phyloP scores from a whole-genome alignment of 1,284 basidiomycete species.

The Hortiboletus rubellus region DNA sequence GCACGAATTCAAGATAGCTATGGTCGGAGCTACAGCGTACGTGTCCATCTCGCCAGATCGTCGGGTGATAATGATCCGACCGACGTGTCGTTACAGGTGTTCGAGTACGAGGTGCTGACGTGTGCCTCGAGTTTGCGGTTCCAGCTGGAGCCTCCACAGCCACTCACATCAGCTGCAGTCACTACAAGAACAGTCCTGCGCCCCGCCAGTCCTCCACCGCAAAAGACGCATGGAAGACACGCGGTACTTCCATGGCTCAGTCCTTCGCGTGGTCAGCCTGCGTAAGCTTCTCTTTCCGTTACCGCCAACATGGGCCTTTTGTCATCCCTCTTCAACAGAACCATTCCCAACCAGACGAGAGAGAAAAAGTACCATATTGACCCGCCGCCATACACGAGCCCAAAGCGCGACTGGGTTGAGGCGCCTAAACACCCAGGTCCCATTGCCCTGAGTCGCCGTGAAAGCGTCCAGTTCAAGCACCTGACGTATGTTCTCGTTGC shows the following conservation, averaged over 20 bases:
- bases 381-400: conserved; percentile 23
- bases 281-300: conserved; percentile 12
- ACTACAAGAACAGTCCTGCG: not conserved
- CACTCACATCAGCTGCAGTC: not conserved
- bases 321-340: conserved; percentile 7
- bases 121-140: conserved; percentile 26
- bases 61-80: not conserved
- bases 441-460: conserved; percentile 10
- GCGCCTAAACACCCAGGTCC: conserved; percentile 13
- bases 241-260: not conserved
- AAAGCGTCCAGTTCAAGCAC: conserved; percentile 21
- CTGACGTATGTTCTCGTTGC: conserved; percentile 14
- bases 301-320: conserved; percentile 1
- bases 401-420: conserved; percentile 15
- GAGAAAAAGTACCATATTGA: not conserved
- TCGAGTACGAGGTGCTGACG: conserved; percentile 28
- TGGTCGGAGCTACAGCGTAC: conserved; percentile 16
- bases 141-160: conserved; percentile 3
- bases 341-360: not conserved
- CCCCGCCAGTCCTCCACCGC: not conserved
- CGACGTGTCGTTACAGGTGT: conserved; percentile 11
- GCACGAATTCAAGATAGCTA: conserved; percentile 14
- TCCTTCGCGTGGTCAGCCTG: not conserved
- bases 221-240: not conserved
- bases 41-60: conserved; percentile 1